These are phyloP conservation scores for Phytophthora quininea DNA, from an alignment of 352 stramenopile species.

Conservation along the genomic window DNA sequence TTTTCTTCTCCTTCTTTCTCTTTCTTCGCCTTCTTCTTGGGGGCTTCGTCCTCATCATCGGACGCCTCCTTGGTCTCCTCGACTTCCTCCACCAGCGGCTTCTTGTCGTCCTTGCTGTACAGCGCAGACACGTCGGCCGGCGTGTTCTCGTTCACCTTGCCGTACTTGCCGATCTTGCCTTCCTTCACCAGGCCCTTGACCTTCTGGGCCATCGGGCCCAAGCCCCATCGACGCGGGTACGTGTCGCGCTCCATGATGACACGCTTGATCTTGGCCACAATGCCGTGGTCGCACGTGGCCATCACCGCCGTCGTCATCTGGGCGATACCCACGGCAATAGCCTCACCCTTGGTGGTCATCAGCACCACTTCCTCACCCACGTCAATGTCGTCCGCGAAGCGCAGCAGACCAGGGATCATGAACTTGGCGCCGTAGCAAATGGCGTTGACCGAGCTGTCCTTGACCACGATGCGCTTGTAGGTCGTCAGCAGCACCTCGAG, in stretches of 20 bases:
- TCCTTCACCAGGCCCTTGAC: constrained; percentile 99
- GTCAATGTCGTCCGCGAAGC: constrained; percentile 99
- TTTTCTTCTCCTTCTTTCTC: constrained; percentile 75
- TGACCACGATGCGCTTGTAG: constrained; percentile 99
- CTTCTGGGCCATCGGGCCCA: constrained; percentile 98
- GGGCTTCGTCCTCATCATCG: constrained; percentile 43
- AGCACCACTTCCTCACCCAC: constrained; percentile 99
- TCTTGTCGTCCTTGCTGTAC: constrained; percentile 69
- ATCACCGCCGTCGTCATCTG: constrained; percentile 99
- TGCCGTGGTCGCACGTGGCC: constrained; percentile 99
- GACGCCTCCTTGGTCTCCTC: constrained; percentile 37
- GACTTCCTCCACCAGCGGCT: constrained; percentile 69
- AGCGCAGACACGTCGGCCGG: constrained; percentile 76
- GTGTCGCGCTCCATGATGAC: constrained; percentile 99
- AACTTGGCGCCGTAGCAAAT: constrained; percentile 99
- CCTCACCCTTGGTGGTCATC: constrained; percentile 99
- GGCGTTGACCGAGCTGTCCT: constrained; percentile 99
- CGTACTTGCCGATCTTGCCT: constrained; percentile 90
- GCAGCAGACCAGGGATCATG: constrained; percentile 99
- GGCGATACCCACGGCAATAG: constrained; percentile 98
- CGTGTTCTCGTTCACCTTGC: constrained; percentile 90
- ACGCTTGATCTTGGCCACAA: constrained; percentile 99
- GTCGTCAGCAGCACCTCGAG: constrained; percentile 98
- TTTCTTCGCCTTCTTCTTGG: constrained; percentile 64
- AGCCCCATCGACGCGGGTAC: constrained; percentile 98